Evolutionary conservation across 2,329 filamentous ascomycete genomes (phyloP), one percentile per base, ranked within the genome.

Genomic region (Aspergillus tanneri): DNA sequence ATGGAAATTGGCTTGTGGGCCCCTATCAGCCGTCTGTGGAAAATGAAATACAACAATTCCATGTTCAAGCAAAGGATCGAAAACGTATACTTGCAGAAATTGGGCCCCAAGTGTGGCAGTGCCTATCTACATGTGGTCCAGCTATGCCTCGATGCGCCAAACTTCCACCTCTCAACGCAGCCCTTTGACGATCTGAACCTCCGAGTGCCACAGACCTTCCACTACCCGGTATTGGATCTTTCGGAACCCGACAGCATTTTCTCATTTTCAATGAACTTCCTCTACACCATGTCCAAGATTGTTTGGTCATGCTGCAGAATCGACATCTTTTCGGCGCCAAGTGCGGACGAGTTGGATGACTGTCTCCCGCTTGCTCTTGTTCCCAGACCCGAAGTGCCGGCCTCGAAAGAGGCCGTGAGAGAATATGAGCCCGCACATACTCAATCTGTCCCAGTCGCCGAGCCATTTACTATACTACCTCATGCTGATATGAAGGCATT

Each of bases 1-100:
- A 70, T 86, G 23, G 83, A 86, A 57, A 79, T 85, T 51, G 83
- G 83, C 4, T 65, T 85, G 3, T 86, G 83, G 83, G 76, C 77
- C 23, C 82, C 83, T 0, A 71, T 85, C 21, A 77, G 77, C 46
- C 79, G 80, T 47, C 63, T 85, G 16, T 85, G 81, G 79, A 86
- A 86, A 59, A 71, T 77, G 52, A 85, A 84, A 60, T 86, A 86
- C 62, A 78, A 77, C 19, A 74, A 81, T 16, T 69, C 73, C 14
- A 81, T 83, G 66, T 85, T 85, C 70, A 84, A 84, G 62, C 72
- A 80, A 41, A 73, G 82, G 28, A 73, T 86, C n/a, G 80, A 84
- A 62, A 80, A 79, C 55, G 75, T 84, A 1, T 85, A 83, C 59
- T 76, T 83, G 35, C 77, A 81, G 25, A 82, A 82, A 53, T 67